phyloP scores from a whole-genome alignment of 148 eudicot genomes.

The Gaultheria prostrata region DNA sequence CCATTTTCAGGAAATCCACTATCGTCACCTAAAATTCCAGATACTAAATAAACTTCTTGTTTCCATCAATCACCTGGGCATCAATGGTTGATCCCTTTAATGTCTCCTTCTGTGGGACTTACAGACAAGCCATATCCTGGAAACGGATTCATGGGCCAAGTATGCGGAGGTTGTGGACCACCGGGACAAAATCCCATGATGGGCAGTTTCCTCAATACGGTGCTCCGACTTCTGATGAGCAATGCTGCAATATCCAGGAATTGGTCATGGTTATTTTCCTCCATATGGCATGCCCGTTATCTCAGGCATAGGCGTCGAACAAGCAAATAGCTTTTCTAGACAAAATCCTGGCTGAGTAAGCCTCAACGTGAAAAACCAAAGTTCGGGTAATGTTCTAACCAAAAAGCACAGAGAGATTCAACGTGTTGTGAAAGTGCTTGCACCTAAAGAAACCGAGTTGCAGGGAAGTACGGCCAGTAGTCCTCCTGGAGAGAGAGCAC shows the following conservation, averaged over 20 bases:
- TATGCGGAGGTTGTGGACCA: constrained; percentile 49
- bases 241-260: constrained; percentile 50
- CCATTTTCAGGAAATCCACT: constrained; percentile 28
- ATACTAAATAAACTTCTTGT: constrained; percentile 40
- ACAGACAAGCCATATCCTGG: constrained; percentile 86
- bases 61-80: constrained; percentile 58
- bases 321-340: constrained; percentile 31
- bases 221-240: constrained; percentile 33
- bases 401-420: constrained; percentile 26
- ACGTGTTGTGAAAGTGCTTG: constrained; percentile 16
- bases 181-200: constrained; percentile 33
- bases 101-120: constrained; percentile 93
- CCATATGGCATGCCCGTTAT: constrained; percentile 58
- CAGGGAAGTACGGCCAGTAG: constrained; percentile 66
- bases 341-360: constrained; percentile 18
- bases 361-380: constrained; percentile 24
- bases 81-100: constrained; percentile 88
- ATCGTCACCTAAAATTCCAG: constrained; percentile 30
- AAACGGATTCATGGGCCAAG: constrained; percentile 45
- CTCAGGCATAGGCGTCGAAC: constrained; percentile 51
- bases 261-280: constrained; percentile 61
- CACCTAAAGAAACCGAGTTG: constrained; percentile 40
- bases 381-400: constrained; percentile 35
- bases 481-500: constrained; percentile 47
- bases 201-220: constrained; percentile 45